A percentile compares a stretch with the other conserved stretches of the same genome.
phyloP scores from a whole-genome alignment of 2,329 filamentous ascomycete genomes.

The Penicillium glabrum region DNA sequence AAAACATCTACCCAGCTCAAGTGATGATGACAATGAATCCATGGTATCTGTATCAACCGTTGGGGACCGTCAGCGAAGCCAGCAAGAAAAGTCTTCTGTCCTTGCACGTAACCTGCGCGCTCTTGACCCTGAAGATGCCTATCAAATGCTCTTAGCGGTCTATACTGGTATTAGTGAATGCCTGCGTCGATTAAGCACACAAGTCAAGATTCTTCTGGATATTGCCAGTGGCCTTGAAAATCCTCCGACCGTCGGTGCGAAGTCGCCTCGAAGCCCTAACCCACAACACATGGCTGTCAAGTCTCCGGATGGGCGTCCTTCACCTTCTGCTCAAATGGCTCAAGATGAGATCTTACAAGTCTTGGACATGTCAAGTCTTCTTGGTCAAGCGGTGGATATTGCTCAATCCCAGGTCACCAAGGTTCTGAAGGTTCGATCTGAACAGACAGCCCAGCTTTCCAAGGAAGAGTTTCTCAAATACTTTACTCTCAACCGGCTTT shows the following conservation, averaged over 20 bases:
- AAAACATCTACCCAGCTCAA: slow-evolving; percentile 83
- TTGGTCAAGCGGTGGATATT: slow-evolving; percentile 67
- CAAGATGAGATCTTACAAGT: slow-evolving; percentile 64
- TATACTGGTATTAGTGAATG: slow-evolving; percentile 89
- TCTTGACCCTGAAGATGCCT: slow-evolving; percentile 79
- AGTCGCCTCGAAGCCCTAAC: slow-evolving; percentile 51
- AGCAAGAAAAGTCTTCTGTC: slow-evolving; percentile 86
- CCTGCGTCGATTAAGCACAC: slow-evolving; percentile 78
- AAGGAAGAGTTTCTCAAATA: slow-evolving; percentile 61
- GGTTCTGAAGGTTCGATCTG: slow-evolving; percentile 62
- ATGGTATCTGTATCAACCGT: slow-evolving; percentile 82
- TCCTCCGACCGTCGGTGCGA: slow-evolving; percentile 39
- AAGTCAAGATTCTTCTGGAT: slow-evolving; percentile 93
- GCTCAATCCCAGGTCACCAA: slow-evolving; percentile 65
- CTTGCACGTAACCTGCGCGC: slow-evolving; percentile 84
- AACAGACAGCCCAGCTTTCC: slow-evolving; percentile 57
- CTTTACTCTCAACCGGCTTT: slow-evolving; percentile 62
- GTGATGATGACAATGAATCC: slow-evolving; percentile 89
- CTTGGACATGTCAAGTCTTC: slow-evolving; percentile 64
- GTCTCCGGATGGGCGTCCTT: slow-evolving; percentile 22
- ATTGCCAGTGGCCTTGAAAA: slow-evolving; percentile 67
- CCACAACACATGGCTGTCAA: slow-evolving; percentile 41
- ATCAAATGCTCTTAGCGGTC: slow-evolving; percentile 75
- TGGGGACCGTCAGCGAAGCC: slow-evolving; percentile 66
- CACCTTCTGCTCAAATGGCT: slow-evolving; percentile 29